A percentile compares a stretch with the other conserved stretches of the same genome.
Evolutionary conservation across 2,329 filamentous ascomycete genomes (phyloP).

Genomic region (Penicillium sp.): DNA sequence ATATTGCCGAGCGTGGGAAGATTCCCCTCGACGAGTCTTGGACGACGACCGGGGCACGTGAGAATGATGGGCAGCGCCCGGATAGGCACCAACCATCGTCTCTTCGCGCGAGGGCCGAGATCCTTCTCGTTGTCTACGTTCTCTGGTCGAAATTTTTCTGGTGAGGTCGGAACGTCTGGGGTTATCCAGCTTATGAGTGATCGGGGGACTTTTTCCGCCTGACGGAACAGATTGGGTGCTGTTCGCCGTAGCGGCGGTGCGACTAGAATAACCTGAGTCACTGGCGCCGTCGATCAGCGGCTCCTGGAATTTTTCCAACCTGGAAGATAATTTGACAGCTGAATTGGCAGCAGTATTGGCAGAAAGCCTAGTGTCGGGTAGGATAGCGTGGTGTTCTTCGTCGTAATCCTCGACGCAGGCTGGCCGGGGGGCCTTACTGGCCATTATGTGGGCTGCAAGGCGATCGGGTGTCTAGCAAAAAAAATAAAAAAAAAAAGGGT

Average conservation of each 20-base stretch:
- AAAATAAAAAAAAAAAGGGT: conserved; percentile 22
- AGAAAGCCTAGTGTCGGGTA: conserved; percentile 49
- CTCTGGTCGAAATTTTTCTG: conserved; percentile 32
- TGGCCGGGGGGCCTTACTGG: conserved; percentile 40
- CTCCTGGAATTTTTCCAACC: conserved; percentile 40
- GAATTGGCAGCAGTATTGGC: conserved; percentile 47
- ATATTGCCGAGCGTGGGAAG: conserved; percentile 30
- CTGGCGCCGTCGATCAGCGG: conserved; percentile 51
- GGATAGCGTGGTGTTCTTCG: conserved; percentile 44
- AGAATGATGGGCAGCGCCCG: conserved; percentile 30
- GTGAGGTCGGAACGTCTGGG: conserved; percentile 31
- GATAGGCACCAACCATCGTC: conserved; percentile 37
- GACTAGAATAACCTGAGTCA: conserved; percentile 64
- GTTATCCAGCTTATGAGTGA: conserved; percentile 40
- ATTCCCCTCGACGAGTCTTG: conserved; percentile 36
- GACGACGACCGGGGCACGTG: conserved; percentile 35
- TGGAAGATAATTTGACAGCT: conserved; percentile 48
- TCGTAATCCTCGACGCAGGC: conserved; percentile 52
- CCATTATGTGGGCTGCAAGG: conserved; percentile 35
- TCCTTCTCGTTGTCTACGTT: conserved; percentile 33
- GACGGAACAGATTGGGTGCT: conserved; percentile 52
- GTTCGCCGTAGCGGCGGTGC: conserved; percentile 55
- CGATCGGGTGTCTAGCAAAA: conserved; percentile 24
- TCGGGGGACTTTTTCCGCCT: conserved; percentile 39
- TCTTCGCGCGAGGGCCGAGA: conserved; percentile 32